Percentiles rank a stretch among this genome's conserved stretches.
Conservation (phyloP, 2,329 filamentous ascomycete genomes). For the Biscogniauxia sp. region DNA sequence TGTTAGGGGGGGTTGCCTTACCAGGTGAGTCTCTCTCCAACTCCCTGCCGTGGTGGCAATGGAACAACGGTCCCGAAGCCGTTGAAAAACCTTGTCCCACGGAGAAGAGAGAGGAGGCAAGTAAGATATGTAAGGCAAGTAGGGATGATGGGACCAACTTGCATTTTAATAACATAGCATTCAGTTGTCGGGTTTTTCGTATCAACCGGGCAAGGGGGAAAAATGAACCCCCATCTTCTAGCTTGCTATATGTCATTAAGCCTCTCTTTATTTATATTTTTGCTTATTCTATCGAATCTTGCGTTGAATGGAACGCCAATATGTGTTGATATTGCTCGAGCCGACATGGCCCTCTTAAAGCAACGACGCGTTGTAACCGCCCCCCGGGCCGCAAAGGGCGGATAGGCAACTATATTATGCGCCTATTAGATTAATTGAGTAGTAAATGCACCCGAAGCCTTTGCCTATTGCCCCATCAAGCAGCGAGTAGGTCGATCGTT, state of each 20-base stretch:
- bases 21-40: not conserved
- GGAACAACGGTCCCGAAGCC: not conserved
- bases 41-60: not conserved
- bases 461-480: not conserved
- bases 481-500: not conserved
- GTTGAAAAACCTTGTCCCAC: not conserved
- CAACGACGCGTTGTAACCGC: constrained; percentile 14
- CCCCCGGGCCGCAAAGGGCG: constrained; percentile 7
- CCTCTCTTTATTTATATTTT: not conserved
- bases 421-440: not conserved
- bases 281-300: constrained; percentile 11
- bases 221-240: not conserved
- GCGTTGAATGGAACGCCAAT: constrained; percentile 24
- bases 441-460: not conserved
- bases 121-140: not conserved
- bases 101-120: not conserved
- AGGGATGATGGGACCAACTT: not conserved
- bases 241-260: not conserved
- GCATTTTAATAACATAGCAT: not conserved
- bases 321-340: constrained; percentile 15
- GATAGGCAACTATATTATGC: not conserved
- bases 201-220: constrained; percentile 9
- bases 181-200: constrained; percentile 5
- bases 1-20: not conserved
- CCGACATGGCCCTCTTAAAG: constrained; percentile 15